A percentile compares a stretch with the other conserved stretches of the same genome.
Conservation (phyloP, 2,329 filamentous ascomycete species). For the Rhynchosporium secalis region DNA sequence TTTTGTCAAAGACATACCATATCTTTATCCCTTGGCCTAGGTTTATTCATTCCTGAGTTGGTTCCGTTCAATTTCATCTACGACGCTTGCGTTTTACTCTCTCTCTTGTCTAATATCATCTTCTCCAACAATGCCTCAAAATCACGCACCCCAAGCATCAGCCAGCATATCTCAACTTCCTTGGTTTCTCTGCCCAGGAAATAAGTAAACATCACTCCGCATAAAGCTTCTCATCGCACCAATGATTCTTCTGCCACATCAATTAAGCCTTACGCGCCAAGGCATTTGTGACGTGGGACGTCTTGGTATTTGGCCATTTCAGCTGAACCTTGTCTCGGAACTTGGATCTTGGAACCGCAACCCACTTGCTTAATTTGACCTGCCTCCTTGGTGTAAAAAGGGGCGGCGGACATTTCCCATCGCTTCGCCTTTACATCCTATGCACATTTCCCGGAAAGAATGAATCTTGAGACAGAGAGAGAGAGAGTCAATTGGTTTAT, state of each 20-base stretch:
- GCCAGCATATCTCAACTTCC: not conserved
- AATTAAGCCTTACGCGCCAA: conserved; percentile 7
- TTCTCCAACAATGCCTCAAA: not conserved
- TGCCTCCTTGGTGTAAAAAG: not conserved
- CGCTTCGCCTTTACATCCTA: not conserved
- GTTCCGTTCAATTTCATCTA: too few relatives aligned
- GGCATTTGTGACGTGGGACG: conserved; percentile 9
- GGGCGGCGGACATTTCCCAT: conserved; percentile 9
- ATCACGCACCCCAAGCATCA: conserved; percentile 7
- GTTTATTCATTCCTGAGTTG: too few relatives aligned
- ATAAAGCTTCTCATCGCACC: not conserved
- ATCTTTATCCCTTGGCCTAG: too few relatives aligned
- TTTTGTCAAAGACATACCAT: too few relatives aligned
- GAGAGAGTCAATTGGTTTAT: not conserved
- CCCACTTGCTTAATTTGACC: not conserved
- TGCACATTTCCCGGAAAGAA: not conserved
- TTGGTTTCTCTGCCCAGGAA: not conserved
- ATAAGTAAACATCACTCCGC: conserved; percentile 1
- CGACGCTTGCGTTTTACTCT: too few relatives aligned
- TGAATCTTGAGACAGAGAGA: not conserved
- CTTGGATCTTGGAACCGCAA: conserved; percentile 4
- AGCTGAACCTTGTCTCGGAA: conserved; percentile 5
- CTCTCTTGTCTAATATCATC: too few relatives aligned
- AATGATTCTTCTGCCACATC: not conserved
- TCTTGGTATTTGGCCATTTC: not conserved